Base-by-base conservation (phyloP, 495 filamentous ascomycete species). In the Trichoderma orchidacearum region DNA sequence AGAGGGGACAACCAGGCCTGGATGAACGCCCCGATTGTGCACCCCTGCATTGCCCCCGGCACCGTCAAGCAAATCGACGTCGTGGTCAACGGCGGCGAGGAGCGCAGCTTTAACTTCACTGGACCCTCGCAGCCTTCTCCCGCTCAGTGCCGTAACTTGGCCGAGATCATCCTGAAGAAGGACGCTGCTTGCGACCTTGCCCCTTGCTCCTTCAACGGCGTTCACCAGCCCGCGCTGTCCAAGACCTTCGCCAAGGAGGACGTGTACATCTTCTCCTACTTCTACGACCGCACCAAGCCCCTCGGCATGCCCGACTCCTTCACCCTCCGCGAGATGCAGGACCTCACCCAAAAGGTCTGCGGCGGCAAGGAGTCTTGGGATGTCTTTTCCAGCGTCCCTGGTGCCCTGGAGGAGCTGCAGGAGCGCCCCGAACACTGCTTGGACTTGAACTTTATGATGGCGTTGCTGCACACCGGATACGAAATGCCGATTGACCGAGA, bases 291-390 rank as follows among this genome's bases (percentile, higher is more conserved):
- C 64, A 90, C 88, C 30, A 76, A 84, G 59, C 86, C 87, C 45
- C 78, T 98, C 32, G 93, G 93, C 60, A 96, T 98, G 89, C 93
- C 94, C 2, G 89, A 95, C 59, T 87, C 85, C 7, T 98, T 96
- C 70, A 95, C 90, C 7, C 70, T 98, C 29, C 76, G 82, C 31
- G 94, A 98, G 71, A 77, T 98, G 58, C 79, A 87, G 59, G 85
- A 95, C 54, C 81, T 96, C 30, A 82, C 94, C 1, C 73, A 81
- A 34, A 85, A 85, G 17, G 93, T 98, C 11, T 98, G 93, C 66
- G 80, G 78, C 36, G 94, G 93, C 30, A 79, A 86, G 68, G 62
- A 75, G 2, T 71, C 74, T 55, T 98, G 94, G 94, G 80, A 80
- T 58, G 75, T 84, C 0, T 97, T 98, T 62, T 70, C 78, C 57